Base-by-base conservation (phyloP, 495 filamentous ascomycete species). In the Letharia columbiana region DNA sequence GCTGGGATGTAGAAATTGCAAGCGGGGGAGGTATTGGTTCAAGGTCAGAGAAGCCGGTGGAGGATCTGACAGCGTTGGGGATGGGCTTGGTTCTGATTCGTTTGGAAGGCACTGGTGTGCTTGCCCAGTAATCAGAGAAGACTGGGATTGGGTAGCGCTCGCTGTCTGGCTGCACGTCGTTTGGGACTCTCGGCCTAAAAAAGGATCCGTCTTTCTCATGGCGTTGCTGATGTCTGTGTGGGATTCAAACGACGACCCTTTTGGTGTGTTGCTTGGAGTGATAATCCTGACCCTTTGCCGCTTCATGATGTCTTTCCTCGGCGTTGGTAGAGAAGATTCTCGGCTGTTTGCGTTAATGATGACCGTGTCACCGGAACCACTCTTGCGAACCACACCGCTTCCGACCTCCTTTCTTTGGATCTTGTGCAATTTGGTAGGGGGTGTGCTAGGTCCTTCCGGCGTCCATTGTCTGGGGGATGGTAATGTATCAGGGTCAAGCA, bases 1-100 rank as follows among this genome's bases (percentile, higher is more conserved):
- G 49, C 72, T 78, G 65, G 75, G 66, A 9, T 67, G 76, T 60
- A 61, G 69, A 15, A 72, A 68, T n/a, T 71, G 75, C 66, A 62
- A 71, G 73, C 67, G 75, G 74, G 74, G 77, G 73, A 74, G 79
- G 77, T 71, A 74, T 75, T 73, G 73, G 68, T 70, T 80, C 76
- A 76, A 77, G 75, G 73, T 81, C 74, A 66, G 77, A 75, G 73
- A 75, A 78, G 63, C 67, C 69, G 70, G 70, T 65, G 44, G 61
- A 52, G 41, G 28, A 35, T 31, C 54, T 37, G 44, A 40, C 4
- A 44, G n/a, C 6, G 58, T 23, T 10, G 58, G 33, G 4, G n/a
- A 45, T 42, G 45, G 35, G 47, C 12, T 49, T 54, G 42, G n/a
- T 41, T 35, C 41, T 66, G 56, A 35, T 9, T 35, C 45, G 31